phyloP scores from a whole-genome alignment of 2,329 filamentous ascomycete genomes.

The Chaetomium sp. region DNA sequence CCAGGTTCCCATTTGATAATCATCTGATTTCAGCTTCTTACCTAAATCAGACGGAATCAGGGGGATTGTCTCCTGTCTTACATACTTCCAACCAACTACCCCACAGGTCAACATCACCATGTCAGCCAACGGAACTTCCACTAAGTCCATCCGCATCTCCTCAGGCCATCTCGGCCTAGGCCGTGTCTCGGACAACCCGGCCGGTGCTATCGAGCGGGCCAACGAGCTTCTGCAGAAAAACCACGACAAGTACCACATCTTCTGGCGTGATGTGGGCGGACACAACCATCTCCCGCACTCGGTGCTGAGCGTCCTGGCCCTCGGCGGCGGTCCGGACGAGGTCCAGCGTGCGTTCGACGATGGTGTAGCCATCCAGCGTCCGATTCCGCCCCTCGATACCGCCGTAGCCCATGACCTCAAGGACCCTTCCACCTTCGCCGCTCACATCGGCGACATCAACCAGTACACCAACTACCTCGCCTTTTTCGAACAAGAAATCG shows the following conservation, averaged over 20 bases:
- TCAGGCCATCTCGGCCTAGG: background rate
- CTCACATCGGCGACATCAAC: conserved; percentile 9
- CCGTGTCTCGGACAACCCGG: background rate
- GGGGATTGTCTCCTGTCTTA: no score
- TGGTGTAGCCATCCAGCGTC: conserved; percentile 21
- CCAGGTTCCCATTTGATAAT: no score
- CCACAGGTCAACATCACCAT: no score
- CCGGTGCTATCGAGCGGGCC: background rate
- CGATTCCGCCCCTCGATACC: conserved; percentile 21
- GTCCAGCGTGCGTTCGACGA: conserved; percentile 27
- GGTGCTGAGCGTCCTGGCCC: conserved; percentile 26
- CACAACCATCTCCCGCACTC: conserved; percentile 29
- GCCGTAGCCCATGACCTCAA: conserved; percentile 16
- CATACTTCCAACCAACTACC: no score
- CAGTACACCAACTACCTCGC: conserved; percentile 53
- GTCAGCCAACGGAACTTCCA: no score
- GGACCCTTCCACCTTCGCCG: conserved; percentile 22
- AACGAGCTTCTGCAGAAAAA: conserved; percentile 25
- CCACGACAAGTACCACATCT: conserved; percentile 29
- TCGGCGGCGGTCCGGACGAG: conserved; percentile 26
- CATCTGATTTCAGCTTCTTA: no score
- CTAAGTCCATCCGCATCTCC: background rate
- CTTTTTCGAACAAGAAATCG: conserved; percentile 59
- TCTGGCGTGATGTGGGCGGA: conserved; percentile 24
- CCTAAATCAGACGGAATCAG: no score